Percentiles rank a stretch among this genome's conserved stretches.
phyloP scores from a whole-genome alignment of 2,329 filamentous ascomycete genomes.

The Colletotrichum liriopes region DNA sequence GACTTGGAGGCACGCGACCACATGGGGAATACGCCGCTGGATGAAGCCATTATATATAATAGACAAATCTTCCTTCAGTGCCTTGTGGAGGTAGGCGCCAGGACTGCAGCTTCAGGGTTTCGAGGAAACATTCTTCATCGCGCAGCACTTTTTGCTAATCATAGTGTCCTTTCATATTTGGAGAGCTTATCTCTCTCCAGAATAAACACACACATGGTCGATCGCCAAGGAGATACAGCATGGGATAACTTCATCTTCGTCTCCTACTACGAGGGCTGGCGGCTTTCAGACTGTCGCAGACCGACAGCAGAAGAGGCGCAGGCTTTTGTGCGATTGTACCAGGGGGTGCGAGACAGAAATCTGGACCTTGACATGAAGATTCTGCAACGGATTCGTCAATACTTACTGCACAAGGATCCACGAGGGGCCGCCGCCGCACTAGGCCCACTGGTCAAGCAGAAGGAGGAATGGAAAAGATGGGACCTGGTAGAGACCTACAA shows the following conservation, averaged over 20 bases:
- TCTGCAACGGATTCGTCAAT: background rate
- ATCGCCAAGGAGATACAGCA: fast-evolving
- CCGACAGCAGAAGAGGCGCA: background rate
- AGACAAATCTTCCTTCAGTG: fast-evolving
- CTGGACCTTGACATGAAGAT: background rate
- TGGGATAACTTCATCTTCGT: background rate
- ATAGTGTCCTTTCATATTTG: fast-evolving
- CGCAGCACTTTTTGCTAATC: fast-evolving
- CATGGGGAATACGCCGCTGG: fast-evolving
- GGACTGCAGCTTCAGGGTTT: fast-evolving
- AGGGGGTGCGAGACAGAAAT: background rate
- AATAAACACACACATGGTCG: background rate
- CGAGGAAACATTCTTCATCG: background rate
- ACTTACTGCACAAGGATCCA: background rate
- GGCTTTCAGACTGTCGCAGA: fast-evolving
- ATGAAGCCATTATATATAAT: fast-evolving
- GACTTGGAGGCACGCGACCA: fast-evolving
- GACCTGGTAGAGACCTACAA: slow-evolving; percentile 13
- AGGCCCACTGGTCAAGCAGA: background rate
- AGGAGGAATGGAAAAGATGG: background rate
- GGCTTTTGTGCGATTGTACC: background rate
- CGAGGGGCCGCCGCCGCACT: background rate
- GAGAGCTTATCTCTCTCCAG: fast-evolving
- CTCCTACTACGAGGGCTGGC: fast-evolving
- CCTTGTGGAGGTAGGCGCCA: slow-evolving; percentile 4